Evolutionary conservation across 2,329 filamentous ascomycete genomes (phyloP).

Genomic region (Epichloe sp.): DNA sequence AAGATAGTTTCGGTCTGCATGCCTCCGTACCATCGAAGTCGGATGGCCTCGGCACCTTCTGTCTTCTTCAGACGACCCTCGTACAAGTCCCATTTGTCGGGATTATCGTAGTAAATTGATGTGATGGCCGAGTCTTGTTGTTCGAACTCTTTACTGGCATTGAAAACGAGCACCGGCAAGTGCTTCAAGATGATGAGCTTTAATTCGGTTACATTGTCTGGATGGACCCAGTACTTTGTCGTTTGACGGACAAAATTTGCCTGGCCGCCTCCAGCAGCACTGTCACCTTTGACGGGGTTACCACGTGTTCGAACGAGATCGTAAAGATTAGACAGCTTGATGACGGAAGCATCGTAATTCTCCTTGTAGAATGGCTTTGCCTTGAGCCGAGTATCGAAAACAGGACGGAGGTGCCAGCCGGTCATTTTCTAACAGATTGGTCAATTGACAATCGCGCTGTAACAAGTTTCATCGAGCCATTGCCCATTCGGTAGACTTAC

Average conservation of each 20-base stretch:
- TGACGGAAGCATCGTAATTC: conserved; percentile 92
- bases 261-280: conserved; percentile 78
- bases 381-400: conserved; percentile 90
- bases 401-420: conserved; percentile 80
- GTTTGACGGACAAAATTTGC: conserved; percentile 95
- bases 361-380: conserved; percentile 98
- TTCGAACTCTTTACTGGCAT: conserved; percentile 92
- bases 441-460: neutral
- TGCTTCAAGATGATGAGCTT: conserved; percentile 98
- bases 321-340: conserved; percentile 90
- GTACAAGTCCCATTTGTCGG: conserved; percentile 87
- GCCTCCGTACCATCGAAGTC: conserved; percentile 91
- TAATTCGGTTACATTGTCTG: conserved; percentile 93
- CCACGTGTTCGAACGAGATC: conserved; percentile 88
- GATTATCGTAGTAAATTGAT: conserved; percentile 97
- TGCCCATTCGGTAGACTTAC: conserved; percentile 32
- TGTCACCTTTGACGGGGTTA: conserved; percentile 84
- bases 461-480: neutral
- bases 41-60: conserved; percentile 91
- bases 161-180: conserved; percentile 92
- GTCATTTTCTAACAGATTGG: conserved; percentile 63
- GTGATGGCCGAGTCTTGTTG: conserved; percentile 85
- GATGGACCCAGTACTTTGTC: conserved; percentile 99
- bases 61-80: conserved; percentile 93
- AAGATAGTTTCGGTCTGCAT: conserved; percentile 96